A percentile compares a stretch with the other conserved stretches of the same genome.
Evolutionary conservation across 106 monocot genomes (phyloP).

Genomic region (Xerophyta viscosa): DNA sequence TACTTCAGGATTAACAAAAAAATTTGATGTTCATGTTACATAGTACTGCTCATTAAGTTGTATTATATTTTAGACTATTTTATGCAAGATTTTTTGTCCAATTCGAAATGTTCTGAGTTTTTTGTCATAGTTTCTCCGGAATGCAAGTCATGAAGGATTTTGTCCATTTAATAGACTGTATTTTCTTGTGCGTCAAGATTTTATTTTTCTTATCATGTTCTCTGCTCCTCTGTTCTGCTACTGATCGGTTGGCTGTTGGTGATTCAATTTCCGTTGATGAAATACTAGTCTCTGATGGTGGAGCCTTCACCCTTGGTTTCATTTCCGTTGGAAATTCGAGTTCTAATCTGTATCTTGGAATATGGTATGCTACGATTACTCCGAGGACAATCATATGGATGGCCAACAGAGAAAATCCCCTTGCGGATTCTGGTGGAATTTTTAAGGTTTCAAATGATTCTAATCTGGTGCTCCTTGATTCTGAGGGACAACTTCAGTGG

Average conservation of each 20-base stretch:
- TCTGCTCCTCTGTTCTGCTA: constrained; percentile 4
- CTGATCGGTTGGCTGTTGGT: constrained; percentile 9
- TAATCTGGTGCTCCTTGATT: constrained; percentile 10
- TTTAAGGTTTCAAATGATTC: constrained; percentile 6
- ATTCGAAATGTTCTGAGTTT: too few species aligned
- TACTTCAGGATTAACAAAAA: too few species aligned
- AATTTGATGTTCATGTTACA: too few species aligned
- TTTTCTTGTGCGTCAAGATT: background rate
- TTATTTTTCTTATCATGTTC: constrained; percentile 2
- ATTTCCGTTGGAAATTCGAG: constrained; percentile 12
- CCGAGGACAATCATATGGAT: constrained; percentile 31
- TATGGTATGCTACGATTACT: constrained; percentile 19
- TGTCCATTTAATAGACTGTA: background rate
- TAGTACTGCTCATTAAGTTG: too few species aligned
- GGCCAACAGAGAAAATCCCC: constrained; percentile 30
- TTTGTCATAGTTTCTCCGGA: too few species aligned
- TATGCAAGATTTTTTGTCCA: too few species aligned
- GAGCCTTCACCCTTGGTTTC: constrained; percentile 20
- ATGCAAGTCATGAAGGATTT: too few species aligned
- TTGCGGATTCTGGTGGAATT: constrained; percentile 13
- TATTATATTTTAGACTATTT: too few species aligned
- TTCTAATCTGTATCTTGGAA: constrained; percentile 12
- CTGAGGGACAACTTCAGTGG: constrained; percentile 1
- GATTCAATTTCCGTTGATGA: constrained; percentile 7
- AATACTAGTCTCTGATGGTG: constrained; percentile 16